Conservation (phyloP, 768 basidiomycete species). For the Mycena epipterygia region DNA sequence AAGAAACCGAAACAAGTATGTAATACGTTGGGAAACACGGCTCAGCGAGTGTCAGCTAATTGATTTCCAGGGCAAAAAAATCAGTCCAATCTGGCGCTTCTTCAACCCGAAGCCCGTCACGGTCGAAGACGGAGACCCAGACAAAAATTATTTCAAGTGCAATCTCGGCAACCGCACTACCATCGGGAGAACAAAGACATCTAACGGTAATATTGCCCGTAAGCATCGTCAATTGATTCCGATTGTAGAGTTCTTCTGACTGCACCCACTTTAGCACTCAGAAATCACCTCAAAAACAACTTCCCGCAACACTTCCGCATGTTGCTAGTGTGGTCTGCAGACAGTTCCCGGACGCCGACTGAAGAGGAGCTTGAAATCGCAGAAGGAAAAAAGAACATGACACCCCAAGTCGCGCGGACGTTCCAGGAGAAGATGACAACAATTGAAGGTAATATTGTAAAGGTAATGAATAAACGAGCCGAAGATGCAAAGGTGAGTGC, state of each 20-base stretch:
- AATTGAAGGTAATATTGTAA: too few species aligned
- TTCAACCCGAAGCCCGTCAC: not conserved
- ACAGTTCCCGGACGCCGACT: too few species aligned
- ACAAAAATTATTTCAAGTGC: conserved; percentile 4
- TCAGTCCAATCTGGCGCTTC: not conserved
- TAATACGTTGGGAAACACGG: not conserved
- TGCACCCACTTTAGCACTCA: not conserved
- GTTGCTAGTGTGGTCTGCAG: conserved; percentile 7
- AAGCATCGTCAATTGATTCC: not conserved
- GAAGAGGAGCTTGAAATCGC: too few species aligned
- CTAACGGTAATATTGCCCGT: conserved; percentile 7
- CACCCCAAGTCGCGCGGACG: too few species aligned
- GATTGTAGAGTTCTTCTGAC: not conserved
- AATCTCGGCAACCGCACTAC: not conserved
- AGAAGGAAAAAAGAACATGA: too few species aligned
- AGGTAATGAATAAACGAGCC: too few species aligned
- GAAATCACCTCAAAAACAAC: not conserved
- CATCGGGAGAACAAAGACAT: not conserved
- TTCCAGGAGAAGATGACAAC: too few species aligned
- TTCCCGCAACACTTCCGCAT: conserved; percentile 10
- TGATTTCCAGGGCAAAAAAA: conserved; percentile 1
- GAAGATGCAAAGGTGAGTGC: too few species aligned
- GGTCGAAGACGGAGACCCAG: not conserved
- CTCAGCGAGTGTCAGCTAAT: not conserved
- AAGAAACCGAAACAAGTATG: not conserved